phyloP scores from a whole-genome alignment of 352 stramenopile species.

The Phytopythium vexans region DNA sequence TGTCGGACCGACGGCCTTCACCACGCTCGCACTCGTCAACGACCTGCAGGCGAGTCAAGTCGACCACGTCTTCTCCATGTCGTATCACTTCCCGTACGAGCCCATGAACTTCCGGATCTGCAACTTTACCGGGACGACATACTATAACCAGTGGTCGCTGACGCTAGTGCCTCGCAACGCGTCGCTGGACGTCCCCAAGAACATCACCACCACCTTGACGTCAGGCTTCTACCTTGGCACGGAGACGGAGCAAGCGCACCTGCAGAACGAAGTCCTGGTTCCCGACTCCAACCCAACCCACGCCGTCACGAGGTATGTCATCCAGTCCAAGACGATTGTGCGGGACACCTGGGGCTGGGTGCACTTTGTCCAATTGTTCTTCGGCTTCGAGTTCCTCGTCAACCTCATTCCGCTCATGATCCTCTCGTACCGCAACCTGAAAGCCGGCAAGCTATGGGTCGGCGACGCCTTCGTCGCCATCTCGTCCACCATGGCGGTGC shows the following conservation, averaged over 20 bases:
- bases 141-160: slow-evolving; percentile 17
- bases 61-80: slow-evolving; percentile 22
- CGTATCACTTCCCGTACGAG: slow-evolving; percentile 28
- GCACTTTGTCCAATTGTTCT: slow-evolving; percentile 34
- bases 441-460: slow-evolving; percentile 33
- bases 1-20: slow-evolving; percentile 15
- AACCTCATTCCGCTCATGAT: slow-evolving; percentile 26
- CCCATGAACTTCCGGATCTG: slow-evolving; percentile 29
- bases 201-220: slow-evolving; percentile 22
- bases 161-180: slow-evolving; percentile 13
- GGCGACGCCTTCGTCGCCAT: slow-evolving; percentile 36
- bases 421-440: slow-evolving; percentile 25
- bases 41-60: slow-evolving; percentile 21
- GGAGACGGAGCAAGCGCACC: slow-evolving; percentile 19
- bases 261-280: slow-evolving; percentile 16
- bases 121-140: slow-evolving; percentile 13
- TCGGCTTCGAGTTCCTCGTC: slow-evolving; percentile 26
- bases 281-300: slow-evolving; percentile 11
- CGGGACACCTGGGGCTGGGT: slow-evolving; percentile 38
- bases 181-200: slow-evolving; percentile 18
- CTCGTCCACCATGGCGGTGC: slow-evolving; percentile 15
- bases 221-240: slow-evolving; percentile 26
- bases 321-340: slow-evolving; percentile 11
- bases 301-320: slow-evolving; percentile 18
- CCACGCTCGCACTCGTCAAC: slow-evolving; percentile 20